Evolutionary conservation across 768 basidiomycete species (phyloP).

Genomic region (Lactarius indigo): DNA sequence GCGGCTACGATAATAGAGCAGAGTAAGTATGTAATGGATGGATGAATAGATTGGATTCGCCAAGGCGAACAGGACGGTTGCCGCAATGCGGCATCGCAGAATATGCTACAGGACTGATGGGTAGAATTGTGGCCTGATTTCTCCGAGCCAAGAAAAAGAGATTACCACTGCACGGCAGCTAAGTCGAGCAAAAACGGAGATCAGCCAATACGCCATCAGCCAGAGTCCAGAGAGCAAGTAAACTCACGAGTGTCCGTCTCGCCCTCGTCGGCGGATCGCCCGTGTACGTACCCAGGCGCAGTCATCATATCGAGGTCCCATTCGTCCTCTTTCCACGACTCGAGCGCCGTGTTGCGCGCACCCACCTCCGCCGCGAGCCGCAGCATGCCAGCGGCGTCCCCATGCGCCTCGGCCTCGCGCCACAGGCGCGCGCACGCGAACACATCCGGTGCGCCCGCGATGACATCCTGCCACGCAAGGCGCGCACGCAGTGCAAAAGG

Average conservation of each 20-base stretch:
- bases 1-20: slow-evolving; percentile 3
- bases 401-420: slow-evolving; percentile 17
- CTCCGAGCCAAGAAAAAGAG: neutral
- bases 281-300: slow-evolving; percentile 24
- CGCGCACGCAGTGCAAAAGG: slow-evolving; percentile 23
- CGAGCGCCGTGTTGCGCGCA: slow-evolving; percentile 14
- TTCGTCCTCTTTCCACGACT: slow-evolving; percentile 23
- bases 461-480: slow-evolving; percentile 18
- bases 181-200: neutral
- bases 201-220: neutral
- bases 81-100: neutral
- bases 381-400: neutral
- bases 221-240: neutral
- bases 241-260: slow-evolving; percentile 25
- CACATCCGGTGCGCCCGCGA: slow-evolving; percentile 8
- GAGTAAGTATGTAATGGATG: neutral
- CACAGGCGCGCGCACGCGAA: slow-evolving; percentile 21
- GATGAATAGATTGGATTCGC: neutral
- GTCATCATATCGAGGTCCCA: slow-evolving; percentile 26
- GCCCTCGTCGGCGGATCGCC: slow-evolving; percentile 16
- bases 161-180: slow-evolving; percentile 1
- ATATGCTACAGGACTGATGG: neutral
- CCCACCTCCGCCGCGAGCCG: slow-evolving; percentile 5
- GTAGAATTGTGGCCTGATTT: neutral
- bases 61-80: neutral